Percentiles rank a stretch among this genome's conserved stretches.
Conservation (phyloP, 345 rosid genomes). For the Euclidium syriacum region DNA sequence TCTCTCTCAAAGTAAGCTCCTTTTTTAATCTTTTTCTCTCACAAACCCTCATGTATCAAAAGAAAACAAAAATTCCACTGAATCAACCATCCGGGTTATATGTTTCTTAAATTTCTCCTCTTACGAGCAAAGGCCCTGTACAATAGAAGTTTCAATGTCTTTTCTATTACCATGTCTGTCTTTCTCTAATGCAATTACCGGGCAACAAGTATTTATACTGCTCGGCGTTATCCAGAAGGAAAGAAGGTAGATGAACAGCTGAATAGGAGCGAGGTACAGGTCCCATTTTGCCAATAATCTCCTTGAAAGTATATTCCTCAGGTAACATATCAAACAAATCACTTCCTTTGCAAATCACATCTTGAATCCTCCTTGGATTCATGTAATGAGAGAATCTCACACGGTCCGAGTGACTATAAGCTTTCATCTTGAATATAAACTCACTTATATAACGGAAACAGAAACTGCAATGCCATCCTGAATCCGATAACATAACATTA, state of each 20-base stretch:
- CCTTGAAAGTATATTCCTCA: conserved; percentile 82
- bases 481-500: conserved; percentile 55
- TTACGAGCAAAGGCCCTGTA: conserved; percentile 1
- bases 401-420: conserved; percentile 88
- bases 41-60: conserved; percentile 17
- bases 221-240: conserved; percentile 59
- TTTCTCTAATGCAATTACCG: conserved; percentile 71
- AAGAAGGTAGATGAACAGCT: conserved; percentile 76
- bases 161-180: conserved; percentile 34
- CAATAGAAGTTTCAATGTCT: conserved; percentile 13
- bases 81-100: neutral
- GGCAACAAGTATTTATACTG: conserved; percentile 70
- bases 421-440: conserved; percentile 91
- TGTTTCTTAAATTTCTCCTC: neutral
- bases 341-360: conserved; percentile 70
- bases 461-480: conserved; percentile 98
- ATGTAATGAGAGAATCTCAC: conserved; percentile 80
- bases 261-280: conserved; percentile 72
- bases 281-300: conserved; percentile 85
- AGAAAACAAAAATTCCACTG: neutral
- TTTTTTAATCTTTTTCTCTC: neutral
- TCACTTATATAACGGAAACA: conserved; percentile 73
- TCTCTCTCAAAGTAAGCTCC: conserved; percentile 16
- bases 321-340: conserved; percentile 90
- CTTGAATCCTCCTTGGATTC: conserved; percentile 72